Base-by-base conservation (phyloP, 2,329 filamentous ascomycete genomes). In the Botryotinia globosa region DNA sequence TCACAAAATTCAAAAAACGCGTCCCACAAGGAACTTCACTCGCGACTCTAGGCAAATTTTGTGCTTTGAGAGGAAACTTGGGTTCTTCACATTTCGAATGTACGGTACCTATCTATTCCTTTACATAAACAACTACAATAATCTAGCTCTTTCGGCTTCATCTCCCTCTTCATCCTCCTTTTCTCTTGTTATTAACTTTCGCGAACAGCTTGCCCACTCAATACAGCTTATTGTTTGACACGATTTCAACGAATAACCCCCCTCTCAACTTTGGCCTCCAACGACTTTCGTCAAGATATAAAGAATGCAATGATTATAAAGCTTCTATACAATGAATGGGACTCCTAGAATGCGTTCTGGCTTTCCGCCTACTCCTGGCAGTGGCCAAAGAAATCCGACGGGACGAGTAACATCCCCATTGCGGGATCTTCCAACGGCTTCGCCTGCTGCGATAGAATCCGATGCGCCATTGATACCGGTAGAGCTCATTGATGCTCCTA, bases 291-390 rank as follows among this genome's bases (percentile, higher is more conserved):
- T 76, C 73, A 80, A 80, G 77, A 77, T 84, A 95, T 95, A 39
- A 44, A 71, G 45, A 45, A 71, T 71, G 69, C 61, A 45, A 58
- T 58, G 61, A 56, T 58, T 45, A 44, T 71, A 65, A 48, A 44
- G 14, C n/a, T 66, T 44, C 29, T 34, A 42, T 32, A 66, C 42
- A 51, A 73, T 73, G 93, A 93, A 89, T 88, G 88, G 86, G 83
- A 96, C 92, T 85, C 93, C 91, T 83, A 91, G 90, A 85, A 86
- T 94, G 85, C 89, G 91, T 85, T 94, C 92, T 87, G 92, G 91
- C 80, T 96, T 91, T 81, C 93, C 93, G 81, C 86, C 89, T 80
- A 94, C 92, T 78, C 93, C 92, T 79, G 86, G 85, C 78, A 85
- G 84, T 77, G 80, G 81, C 75, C 83, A 81, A 67, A 80, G 80